These are phyloP conservation scores for Vigna trinervia DNA, from an alignment of 306 rosid genomes.

Conservation along the genomic window DNA sequence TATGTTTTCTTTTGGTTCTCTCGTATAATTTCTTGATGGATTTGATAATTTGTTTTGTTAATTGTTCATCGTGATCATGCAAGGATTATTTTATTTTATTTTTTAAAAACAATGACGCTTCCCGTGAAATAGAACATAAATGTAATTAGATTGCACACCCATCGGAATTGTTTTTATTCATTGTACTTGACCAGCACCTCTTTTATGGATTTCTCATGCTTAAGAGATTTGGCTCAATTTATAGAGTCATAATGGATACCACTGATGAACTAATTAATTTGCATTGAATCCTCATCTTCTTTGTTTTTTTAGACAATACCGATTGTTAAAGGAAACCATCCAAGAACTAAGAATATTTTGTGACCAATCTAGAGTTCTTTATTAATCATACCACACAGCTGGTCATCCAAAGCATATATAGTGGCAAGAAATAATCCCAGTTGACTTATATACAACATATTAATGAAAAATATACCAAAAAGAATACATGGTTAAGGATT, in stretches of 20 bases:
- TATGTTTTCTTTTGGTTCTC: constrained; percentile 8
- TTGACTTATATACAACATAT: no score
- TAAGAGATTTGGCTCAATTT: neutral
- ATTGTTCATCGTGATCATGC: neutral
- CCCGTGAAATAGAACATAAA: neutral
- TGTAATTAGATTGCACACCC: neutral
- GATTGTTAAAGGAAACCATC: neutral
- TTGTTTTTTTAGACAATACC: neutral
- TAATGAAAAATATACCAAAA: no score
- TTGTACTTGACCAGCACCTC: no score
- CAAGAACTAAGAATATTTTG: no score
- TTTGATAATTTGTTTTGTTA: neutral
- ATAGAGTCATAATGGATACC: no score
- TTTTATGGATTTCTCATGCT: no score
- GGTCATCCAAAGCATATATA: neutral
- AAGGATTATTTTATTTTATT: no score
- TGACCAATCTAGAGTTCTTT: neutral
- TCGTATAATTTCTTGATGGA: neutral
- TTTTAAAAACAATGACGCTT: neutral
- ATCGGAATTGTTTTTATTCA: no score
- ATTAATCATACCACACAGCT: neutral
- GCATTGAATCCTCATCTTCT: neutral
- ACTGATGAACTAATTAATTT: neutral
- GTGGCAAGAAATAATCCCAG: neutral
- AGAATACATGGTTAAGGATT: no score